Conservation (phyloP, 768 basidiomycete species). For the Auriscalpium vulgare region DNA sequence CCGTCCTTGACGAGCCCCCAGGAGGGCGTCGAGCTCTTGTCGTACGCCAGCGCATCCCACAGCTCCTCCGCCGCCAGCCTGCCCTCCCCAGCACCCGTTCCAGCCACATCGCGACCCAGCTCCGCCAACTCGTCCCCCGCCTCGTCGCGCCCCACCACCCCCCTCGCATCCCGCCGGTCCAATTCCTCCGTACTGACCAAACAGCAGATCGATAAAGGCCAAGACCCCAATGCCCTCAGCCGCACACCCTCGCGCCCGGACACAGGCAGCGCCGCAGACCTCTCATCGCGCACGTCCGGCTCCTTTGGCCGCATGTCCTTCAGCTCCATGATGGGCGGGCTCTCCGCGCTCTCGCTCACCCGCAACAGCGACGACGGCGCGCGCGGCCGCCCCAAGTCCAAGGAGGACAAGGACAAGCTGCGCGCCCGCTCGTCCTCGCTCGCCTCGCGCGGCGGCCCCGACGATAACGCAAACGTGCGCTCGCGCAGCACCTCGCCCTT, state of each 20-base stretch:
- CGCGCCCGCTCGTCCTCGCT: constrained; percentile 27
- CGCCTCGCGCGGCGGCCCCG: constrained; percentile 27
- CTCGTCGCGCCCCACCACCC: constrained; percentile 22
- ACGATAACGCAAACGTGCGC: constrained; percentile 34
- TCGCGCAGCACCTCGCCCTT: constrained; percentile 81
- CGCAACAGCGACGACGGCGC: constrained; percentile 34
- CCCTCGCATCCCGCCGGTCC: constrained; percentile 21
- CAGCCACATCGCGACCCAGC: constrained; percentile 19
- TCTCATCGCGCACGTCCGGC: constrained; percentile 26
- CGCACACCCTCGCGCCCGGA: constrained; percentile 27
- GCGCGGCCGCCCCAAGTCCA: constrained; percentile 43
- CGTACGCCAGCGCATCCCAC: constrained; percentile 17
- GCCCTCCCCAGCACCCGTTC: constrained; percentile 13
- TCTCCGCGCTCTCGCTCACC: constrained; percentile 53
- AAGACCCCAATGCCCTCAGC: constrained; percentile 44
- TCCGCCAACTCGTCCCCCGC: constrained; percentile 17
- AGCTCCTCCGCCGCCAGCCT: constrained; percentile 15
- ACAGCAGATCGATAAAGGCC: constrained; percentile 34
- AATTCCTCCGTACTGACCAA: constrained; percentile 24
- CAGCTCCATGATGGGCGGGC: constrained; percentile 61
- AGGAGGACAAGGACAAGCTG: constrained; percentile 25
- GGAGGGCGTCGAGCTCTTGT: constrained; percentile 24
- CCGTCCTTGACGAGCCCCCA: constrained; percentile 19
- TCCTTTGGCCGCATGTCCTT: constrained; percentile 59
- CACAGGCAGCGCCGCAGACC: constrained; percentile 10